A percentile compares a stretch with the other conserved stretches of the same genome.
phyloP scores from a whole-genome alignment of 495 filamentous ascomycete genomes.

The Aspergillus campestris region DNA sequence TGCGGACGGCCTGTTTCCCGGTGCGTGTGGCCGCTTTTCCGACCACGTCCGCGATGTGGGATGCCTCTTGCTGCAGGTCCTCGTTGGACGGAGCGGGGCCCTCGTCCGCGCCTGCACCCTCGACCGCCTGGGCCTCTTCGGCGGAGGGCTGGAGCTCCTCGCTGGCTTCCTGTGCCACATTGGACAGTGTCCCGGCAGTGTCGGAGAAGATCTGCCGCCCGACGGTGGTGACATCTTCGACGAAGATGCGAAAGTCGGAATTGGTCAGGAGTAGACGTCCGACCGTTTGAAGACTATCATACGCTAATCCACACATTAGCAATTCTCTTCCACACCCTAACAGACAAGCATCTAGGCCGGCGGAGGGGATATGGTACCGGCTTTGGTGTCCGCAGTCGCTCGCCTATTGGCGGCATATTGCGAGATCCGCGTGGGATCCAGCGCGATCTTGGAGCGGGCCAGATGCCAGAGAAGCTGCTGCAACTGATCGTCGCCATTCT shows the following conservation, averaged over 20 bases:
- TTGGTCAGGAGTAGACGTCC: conserved; percentile 79
- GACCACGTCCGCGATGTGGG: conserved; percentile 55
- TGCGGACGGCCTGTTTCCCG: conserved; percentile 54
- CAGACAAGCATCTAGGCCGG: background rate
- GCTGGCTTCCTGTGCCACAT: conserved; percentile 61
- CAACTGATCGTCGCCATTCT: conserved; percentile 77
- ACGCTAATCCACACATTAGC: conserved; percentile 46
- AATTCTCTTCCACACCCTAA: background rate
- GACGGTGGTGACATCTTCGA: conserved; percentile 72
- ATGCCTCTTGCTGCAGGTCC: conserved; percentile 52
- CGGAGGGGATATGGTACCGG: conserved; percentile 44
- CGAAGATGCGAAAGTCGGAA: conserved; percentile 78
- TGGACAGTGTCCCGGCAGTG: conserved; percentile 68
- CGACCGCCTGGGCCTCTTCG: conserved; percentile 48
- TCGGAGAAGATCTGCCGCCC: conserved; percentile 81
- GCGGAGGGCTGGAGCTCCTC: conserved; percentile 60
- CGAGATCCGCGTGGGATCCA: conserved; percentile 61
- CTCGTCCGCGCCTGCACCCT: conserved; percentile 49
- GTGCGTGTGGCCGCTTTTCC: conserved; percentile 57
- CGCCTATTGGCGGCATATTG: conserved; percentile 55
- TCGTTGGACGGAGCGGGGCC: conserved; percentile 45
- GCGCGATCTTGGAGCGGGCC: conserved; percentile 55
- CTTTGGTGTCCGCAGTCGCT: conserved; percentile 66
- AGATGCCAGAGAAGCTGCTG: conserved; percentile 90
- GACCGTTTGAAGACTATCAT: conserved; percentile 75